Base-by-base conservation (phyloP, 1,284 basidiomycete genomes). In the Ganoderma sinense region DNA sequence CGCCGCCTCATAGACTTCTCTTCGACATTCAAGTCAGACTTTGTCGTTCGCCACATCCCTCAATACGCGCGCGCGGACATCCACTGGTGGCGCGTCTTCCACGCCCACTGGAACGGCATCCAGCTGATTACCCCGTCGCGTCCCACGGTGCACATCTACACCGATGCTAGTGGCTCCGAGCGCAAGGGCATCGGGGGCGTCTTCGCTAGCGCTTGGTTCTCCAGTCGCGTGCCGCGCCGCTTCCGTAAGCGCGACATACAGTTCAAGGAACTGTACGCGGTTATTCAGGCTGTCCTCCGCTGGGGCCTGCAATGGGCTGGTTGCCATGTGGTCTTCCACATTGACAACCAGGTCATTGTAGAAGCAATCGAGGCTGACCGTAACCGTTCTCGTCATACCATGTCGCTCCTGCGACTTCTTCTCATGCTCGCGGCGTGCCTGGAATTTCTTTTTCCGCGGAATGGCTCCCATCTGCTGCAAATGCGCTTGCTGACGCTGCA, bases 401-500 rank as follows among this genome's bases (percentile, higher is more conserved):
- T 69, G 67, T 65, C 67, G 1, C 26, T 62, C 10, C 45, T 69
- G 11, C 67, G 67, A 4, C 36, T 36, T 2, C 67, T 69, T 6
- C 45, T 69, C 5, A 69, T 69, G 67, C 43, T 69, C 0, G 58
- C 67, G n/a, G 67, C 67, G 3, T 65, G 45, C 13, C 59, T 69
- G 36, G 29, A 56, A 1, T 69, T 65, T 60, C 67, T 0, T 69
- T 69, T 39, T 65, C 62, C 0, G 51, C 67, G 0, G 63, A 29
- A 10, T 69, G 67, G 67, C 51, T 69, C 10, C n/a, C 67, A 0
- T 69, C 67, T 26, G 29, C 20, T 10, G 48, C 40, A 36, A 69
- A 69, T 40, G 63, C 67, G 26, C 45, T 69, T 5, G 63, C 67
- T 69, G 67, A 69, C 40, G 67, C 67, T 26, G 67, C 67, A n/a